Evolutionary conservation across 352 stramenopile genomes (phyloP), one percentile per base, ranked within the genome.

Genomic region (Pythium brachiatum): DNA sequence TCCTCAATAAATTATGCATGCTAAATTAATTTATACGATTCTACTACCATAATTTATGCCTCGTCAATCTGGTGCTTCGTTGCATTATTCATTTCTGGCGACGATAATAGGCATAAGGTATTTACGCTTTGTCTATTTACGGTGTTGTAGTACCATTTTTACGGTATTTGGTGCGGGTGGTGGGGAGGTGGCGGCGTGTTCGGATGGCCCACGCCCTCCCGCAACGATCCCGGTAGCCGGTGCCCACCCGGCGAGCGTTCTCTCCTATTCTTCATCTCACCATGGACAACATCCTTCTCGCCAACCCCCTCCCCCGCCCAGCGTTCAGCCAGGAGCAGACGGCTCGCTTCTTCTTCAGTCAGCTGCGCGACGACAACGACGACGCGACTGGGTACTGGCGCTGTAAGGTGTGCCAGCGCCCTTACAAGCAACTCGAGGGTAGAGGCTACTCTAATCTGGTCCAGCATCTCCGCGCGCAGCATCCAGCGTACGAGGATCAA

Each of bases 261-360:
- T 12, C 5, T 39, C 9, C 11, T 12, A 39, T 47, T 47, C 39
- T 25, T 11, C 12, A 47, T 47, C 9, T 47, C 39, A 47, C 16
- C n/a, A 47, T 47, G 39, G 9, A n/a, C n/a, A n/a, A 11, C 18
- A 25, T 18, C 2, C 39, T 47, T 3, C 39, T 47, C 3, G 21
- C 39, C 9, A 47, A 23, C 18, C 16, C 39, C 39, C 3, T 23
- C 39, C 39, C 50, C 50, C 50, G 27, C 27, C 27, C 7, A 43
- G 50, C 27, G 34, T 59, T 59, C 23, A 59, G 12, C 23, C 53
- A 46, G 31, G 53, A 59, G 16, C 34, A 59, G 53, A 36, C 21
- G n/a, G 53, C 53, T 7, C 53, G 53, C 20, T 50, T 48, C 53
- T 59, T 59, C 32, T 59, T 59, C 34, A 26, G 34, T 12, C 31